Evolutionary conservation across 441 rosid genomes (phyloP), one percentile per base, ranked within the genome.

Genomic region (Theobroma grandiflorum): DNA sequence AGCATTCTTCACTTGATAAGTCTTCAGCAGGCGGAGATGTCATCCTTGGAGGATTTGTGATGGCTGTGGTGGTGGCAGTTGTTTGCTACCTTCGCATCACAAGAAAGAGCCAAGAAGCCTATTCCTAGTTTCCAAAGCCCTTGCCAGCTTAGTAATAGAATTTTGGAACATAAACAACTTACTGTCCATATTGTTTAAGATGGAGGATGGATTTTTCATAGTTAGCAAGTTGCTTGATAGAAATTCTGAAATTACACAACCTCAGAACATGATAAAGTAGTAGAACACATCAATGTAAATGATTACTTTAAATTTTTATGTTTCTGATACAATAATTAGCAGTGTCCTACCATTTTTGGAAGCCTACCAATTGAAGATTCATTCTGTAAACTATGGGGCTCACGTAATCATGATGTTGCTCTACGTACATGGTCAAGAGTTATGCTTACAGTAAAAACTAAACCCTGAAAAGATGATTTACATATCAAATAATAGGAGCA

Each of bases 41-140:
- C 69, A 75, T 86, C 65, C 84, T 86, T 22, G 87, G 86, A 52
- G 90, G 88, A 35, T 85, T 85, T 58, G 42, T 82, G 62, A 37
- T 59, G 53, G 87, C 76, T 14, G 26, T 83, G 26, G 76, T 81
- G 64, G 86, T 71, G 2, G 82, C 62, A 2, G 81, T 87, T 72
- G 47, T 81, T 22, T 87, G 80, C 76, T 89, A 84, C 79, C 78
- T 87, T 42, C 84, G 82, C 20, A 74, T 82, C 49, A 83, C 87
- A 7, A 86, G 80, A 69, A 85, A 37, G 79, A 78, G 20, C 33
- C 45, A 50, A 22, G 70, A 64, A 61, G 9, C 12, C 15, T 45
- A 62, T 6, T 52, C 64, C 72, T 75, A 79, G 78, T 40, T 52
- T 67, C 31, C 31, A 35, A 58, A 1, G 15, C 15, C 35, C 63